Evolutionary conservation across 1,284 basidiomycete genomes (phyloP).

Genomic region (Tilletia indica): DNA sequence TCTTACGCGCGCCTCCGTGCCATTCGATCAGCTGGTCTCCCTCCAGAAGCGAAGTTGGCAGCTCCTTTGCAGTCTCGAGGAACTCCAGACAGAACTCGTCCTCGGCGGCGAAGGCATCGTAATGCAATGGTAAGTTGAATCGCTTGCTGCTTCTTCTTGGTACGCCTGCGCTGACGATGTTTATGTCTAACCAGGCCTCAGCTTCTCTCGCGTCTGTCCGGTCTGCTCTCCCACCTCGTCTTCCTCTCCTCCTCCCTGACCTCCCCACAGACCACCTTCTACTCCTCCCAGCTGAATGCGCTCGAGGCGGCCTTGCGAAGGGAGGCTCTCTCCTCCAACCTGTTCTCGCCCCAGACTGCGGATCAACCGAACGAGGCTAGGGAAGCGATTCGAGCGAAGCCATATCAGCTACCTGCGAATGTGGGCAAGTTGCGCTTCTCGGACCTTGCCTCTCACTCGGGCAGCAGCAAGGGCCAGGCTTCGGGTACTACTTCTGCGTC

Average conservation of each 20-base stretch:
- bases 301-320: background rate
- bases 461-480: background rate
- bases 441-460: background rate
- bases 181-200: slow-evolving; percentile 17
- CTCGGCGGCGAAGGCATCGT: slow-evolving; percentile 11
- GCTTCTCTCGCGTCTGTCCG: slow-evolving; percentile 18
- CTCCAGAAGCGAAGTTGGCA: slow-evolving; percentile 16
- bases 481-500: background rate
- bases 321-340: slow-evolving; percentile 16
- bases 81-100: slow-evolving; percentile 4
- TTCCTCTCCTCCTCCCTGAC: slow-evolving; percentile 20
- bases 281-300: slow-evolving; percentile 11
- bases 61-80: slow-evolving; percentile 13
- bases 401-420: slow-evolving; percentile 6
- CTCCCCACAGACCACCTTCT: slow-evolving; percentile 15
- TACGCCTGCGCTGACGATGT: background rate
- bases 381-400: slow-evolving; percentile 9
- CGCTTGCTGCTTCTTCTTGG: background rate
- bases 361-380: slow-evolving; percentile 13
- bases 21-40: slow-evolving; percentile 11
- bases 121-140: slow-evolving; percentile 7
- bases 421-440: slow-evolving; percentile 1
- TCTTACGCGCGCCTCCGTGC: background rate
- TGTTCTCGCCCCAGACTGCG: background rate
- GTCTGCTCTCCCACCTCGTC: slow-evolving; percentile 22